Evolutionary conservation across 176 grass and related monocot species (phyloP), one percentile per base, ranked within the genome.

Genomic region (Cenchrus americanus): DNA sequence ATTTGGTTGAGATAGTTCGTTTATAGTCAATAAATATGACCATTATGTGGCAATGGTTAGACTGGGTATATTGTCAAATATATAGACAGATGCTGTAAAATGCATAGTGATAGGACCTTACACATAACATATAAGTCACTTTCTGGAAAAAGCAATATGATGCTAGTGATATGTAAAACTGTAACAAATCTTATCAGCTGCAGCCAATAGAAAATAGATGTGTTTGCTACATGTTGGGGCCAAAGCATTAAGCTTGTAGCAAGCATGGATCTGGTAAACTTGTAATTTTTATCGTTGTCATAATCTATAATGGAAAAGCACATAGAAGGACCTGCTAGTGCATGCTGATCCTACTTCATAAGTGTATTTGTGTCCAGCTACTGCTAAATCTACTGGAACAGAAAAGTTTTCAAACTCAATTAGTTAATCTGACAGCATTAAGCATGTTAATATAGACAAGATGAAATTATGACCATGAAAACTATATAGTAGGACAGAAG

Each of bases 391-490:
- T 71, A 41, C 44, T 63, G 10, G 72, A 48, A 66, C 14, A 27
- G 9, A 44, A 9, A 32, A 23, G 42, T 84, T 84, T 26, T 62
- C 19, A 55, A 75, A 71, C 61, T 51, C 7, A 62, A 17, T 71
- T 85, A 47, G 40, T 41, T 61, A 78, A 61, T 85, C 8, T 49
- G 69, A 24, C 52, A 62, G 19, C 55, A 85, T 40, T 66, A 66
- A 66, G 71, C 66, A 47, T 75, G 40, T 49, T 87, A 60, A 40
- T 67, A 81, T 81, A 59, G 50, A 75, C 49, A 73, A 66, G 41
- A 60, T 75, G 37, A 81, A 76, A 82, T 46, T 73, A 58, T 60
- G 61, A 66, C 46, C 14, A 51, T 10, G n/a, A 0, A 66, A 86
- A 80, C 68, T 69, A 59, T 27, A 23, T 51, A 44, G 75, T 43